Evolutionary conservation across 1,284 basidiomycete genomes (phyloP), one percentile per base, ranked within the genome.

Genomic region (Pseudozyma hubeiensis): DNA sequence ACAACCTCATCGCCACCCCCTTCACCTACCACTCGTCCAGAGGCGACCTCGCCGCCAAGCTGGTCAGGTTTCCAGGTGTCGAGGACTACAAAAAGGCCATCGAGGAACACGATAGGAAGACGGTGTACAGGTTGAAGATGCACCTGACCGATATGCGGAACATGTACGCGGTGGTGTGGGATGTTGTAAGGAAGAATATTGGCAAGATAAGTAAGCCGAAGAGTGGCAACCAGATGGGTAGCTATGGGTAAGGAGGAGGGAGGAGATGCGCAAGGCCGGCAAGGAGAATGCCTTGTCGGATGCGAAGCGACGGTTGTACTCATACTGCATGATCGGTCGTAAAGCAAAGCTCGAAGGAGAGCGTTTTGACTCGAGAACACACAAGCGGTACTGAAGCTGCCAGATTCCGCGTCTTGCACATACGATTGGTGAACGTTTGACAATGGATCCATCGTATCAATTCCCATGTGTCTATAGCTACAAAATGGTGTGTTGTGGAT

Each of bases 141-240:
- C 69, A 76, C 30, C 16, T 64, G 59, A 69, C 59, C 29, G 74
- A 76, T 41, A 61, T 66, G 33, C 33, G 74, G 19, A 76, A 76
- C 24, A 72, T 69, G 65, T 76, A 72, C 49, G 64, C 69, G 14
- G 74, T 76, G 29, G 68, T 72, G 39, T 62, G 55, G 14, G 74
- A 76, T 34, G 63, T 76, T 16, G n/a, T 76, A 19, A 59, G 52
- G 41, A 76, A 76, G 53, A 76, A 76, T 41, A 76, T 76, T 8
- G 52, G 39, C 16, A 72, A 72, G 50, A 76, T 76, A n/a, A 62
- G 61, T 39, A 72, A 72, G 52, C 74, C 74, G 0, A 76, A 76
- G 52, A 72, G 69, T 31, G 74, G 74, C 5, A 76, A 76, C 19
- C 69, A 69, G 66, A 74, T 74, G 71, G 71, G 71, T 6, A 62